Conservation (phyloP, 306 rosid species). For the Prunus campanulata region DNA sequence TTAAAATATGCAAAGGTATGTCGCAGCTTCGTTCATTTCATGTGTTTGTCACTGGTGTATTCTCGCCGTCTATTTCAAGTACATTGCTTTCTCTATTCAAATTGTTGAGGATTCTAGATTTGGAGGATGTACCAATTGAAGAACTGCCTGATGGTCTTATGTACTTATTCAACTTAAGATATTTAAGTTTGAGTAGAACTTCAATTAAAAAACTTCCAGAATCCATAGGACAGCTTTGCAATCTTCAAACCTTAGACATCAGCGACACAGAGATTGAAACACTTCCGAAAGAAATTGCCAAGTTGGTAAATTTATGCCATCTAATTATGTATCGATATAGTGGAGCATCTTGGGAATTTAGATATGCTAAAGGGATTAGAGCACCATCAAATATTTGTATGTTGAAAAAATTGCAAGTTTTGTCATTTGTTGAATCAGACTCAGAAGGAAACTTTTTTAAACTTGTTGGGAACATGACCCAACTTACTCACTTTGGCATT, state of each 20-base stretch:
- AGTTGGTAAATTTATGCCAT: slow-evolving; percentile 1
- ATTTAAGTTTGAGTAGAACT: slow-evolving; percentile 13
- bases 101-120: slow-evolving; percentile 17
- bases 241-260: slow-evolving; percentile 21
- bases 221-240: slow-evolving; percentile 20
- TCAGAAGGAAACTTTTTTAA: not conserved
- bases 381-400: not conserved
- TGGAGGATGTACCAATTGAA: slow-evolving; percentile 1
- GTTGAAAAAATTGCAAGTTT: slow-evolving; percentile 11
- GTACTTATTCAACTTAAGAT: slow-evolving; percentile 17
- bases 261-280: not conserved
- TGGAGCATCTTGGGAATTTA: not conserved
- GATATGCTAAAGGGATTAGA: not conserved
- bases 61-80: not conserved
- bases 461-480: not conserved
- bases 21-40: slow-evolving; percentile 8
- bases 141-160: not conserved
- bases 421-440: not conserved
- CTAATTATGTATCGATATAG: not conserved
- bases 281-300: slow-evolving; percentile 2
- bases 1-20: slow-evolving; percentile 3
- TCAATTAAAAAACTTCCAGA: slow-evolving; percentile 10
- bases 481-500: slow-evolving; percentile 2
- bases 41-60: not conserved
- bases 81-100: not conserved